Base-by-base conservation (phyloP, 192 early-diverging fungal species). In the Mortierella antarctica region DNA sequence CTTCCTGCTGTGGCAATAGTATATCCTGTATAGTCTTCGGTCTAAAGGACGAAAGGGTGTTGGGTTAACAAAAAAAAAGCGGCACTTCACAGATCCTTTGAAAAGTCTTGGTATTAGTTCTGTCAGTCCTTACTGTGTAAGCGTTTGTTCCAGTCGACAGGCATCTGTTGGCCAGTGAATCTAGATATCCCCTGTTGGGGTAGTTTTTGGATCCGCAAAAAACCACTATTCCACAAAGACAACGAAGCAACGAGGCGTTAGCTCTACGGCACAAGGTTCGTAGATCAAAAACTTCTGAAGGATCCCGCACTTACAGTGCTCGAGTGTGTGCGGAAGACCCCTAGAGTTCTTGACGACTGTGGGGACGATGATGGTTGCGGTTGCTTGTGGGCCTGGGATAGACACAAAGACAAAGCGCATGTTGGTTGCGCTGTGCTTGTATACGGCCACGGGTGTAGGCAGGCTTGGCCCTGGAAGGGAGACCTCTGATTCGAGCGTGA, bases 261-360 rank as follows among this genome's bases (percentile, higher is more conserved):
- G 31, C 3, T 62, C 3, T 62, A 6, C 46, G 21, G 60, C 47
- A 12, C 7, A 5, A 21, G 46, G 1, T 15, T 15, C 4, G n/a
- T 15, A n/a, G n/a, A 51, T 51, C 50, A 50, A 31, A 10, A 46
- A 5, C 0, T 8, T 2, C 18, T 15, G 9, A 21, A 51, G 31
- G 17, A 51, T 18, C 13, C 7, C 11, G 18, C 5, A 23, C 50
- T 20, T 85, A 86, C 87, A 62, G 63, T 89, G 88, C 75, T 96
- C 95, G 6, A 96, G 88, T 0, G 94, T 96, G 67, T 96, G 95
- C 11, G 94, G 88, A n/a, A 93, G 85, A 12, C 95, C 95, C 61
- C 88, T 85, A 68, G 93, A 84, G 83, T 91, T 86, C 40, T 77
- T 56, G 7, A 87, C 55, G 4, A 89, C 67, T 5, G 95, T 96